These are phyloP conservation scores for Fusarium guadeloupense DNA, from an alignment of 2,329 filamentous ascomycete species.

Conservation along the genomic window DNA sequence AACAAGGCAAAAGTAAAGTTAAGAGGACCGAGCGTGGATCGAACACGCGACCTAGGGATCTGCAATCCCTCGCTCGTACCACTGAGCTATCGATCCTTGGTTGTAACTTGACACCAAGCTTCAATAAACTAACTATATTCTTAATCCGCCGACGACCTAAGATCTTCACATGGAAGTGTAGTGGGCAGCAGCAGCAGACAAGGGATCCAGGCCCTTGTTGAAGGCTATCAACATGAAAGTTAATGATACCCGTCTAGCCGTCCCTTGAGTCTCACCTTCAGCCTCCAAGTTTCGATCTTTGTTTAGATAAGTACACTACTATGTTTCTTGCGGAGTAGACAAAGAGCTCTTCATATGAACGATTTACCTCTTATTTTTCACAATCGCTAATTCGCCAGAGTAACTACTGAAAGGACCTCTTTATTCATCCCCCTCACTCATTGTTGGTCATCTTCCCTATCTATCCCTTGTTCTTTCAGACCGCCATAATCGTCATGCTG, in stretches of 20 bases:
- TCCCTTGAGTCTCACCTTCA: constrained; percentile 7
- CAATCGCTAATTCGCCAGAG: not conserved
- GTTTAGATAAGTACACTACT: not conserved
- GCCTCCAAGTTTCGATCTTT: constrained; percentile 15
- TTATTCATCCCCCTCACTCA: not conserved
- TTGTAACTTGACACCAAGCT: not conserved
- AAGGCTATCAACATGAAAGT: not conserved
- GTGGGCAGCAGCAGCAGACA: not conserved
- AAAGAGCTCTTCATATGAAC: not conserved
- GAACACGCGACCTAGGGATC: constrained; percentile 41
- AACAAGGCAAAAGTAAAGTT: constrained; percentile 1
- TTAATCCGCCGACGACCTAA: accelerated
- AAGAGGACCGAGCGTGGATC: constrained; percentile 38
- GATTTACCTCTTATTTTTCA: not conserved
- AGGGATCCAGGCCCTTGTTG: not conserved
- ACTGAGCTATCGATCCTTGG: constrained; percentile 40
- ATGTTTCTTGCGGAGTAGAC: not conserved
- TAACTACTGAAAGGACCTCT: not conserved
- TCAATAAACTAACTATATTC: accelerated
- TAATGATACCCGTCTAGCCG: not conserved
- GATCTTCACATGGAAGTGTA: not conserved
- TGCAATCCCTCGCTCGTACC: constrained; percentile 40
- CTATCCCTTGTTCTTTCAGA: not conserved
- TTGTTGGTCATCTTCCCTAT: not conserved
- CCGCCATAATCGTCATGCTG: not conserved